Base-by-base conservation (phyloP, 805 yeast genomes). In the Sugiyamaella smithiae region DNA sequence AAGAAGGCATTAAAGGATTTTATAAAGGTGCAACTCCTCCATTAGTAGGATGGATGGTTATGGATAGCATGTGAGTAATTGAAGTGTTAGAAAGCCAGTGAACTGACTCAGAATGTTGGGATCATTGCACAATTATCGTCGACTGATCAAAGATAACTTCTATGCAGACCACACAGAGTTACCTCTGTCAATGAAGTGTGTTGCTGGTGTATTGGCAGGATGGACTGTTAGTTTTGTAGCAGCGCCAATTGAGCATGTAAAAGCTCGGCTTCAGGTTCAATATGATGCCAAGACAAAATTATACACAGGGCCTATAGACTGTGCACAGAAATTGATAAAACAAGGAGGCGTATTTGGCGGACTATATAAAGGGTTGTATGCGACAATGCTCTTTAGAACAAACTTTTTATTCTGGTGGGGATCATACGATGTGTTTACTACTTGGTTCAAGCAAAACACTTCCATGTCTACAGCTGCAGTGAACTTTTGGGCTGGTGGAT, bases 361-460 rank as follows among this genome's bases (percentile, higher is more conserved):
- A 0, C 68, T 85, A 1, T 89, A 87, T 64, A 81, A 85, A 57
- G 97, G 96, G 4, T 72, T 89, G 37, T 68, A 81, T n/a, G 81
- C 95, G 12, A 89, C 97, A 0, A 78, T 88, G 84, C 76, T 89
- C 11, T 89, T 89, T 70, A 75, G 97, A 63, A 81, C 95, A 1
- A 86, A 86, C 66, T 89, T 88, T 64, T 74, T 86, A 29, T 85
- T 87, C 50, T 88, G 95, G 91, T 89, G 97, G 97, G 96, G 96
- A 1, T 81, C 95, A 0, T 89, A 89, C 63, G 95, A 88, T 61
- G 49, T 88, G 6, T 75, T 88, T 64, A 86, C 95, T 5, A 72
- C 76, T 47, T 82, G 76, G 73, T 81, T 88, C 66, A 75, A 77
- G 55, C 70, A 73, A 4, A 72, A 86, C 57, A 88, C 96, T 0